Conservation (phyloP, 768 basidiomycete species). For the Cyathus striatus region DNA sequence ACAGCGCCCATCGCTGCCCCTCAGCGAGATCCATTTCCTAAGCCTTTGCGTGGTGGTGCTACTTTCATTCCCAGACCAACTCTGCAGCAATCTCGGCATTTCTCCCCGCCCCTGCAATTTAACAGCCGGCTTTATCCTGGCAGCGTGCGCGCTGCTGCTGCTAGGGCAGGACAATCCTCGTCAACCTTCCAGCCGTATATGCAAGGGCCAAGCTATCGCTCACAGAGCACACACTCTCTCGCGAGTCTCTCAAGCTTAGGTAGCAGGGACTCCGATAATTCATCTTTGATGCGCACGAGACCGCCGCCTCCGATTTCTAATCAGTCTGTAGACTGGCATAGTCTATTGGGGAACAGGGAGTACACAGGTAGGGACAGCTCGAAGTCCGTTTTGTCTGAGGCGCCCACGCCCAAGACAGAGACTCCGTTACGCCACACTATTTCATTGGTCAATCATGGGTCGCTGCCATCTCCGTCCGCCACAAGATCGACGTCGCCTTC, state of each 20-base stretch:
- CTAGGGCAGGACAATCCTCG: conserved; percentile 3
- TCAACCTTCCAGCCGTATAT: not conserved
- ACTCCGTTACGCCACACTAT: not conserved
- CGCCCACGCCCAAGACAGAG: conserved; percentile 6
- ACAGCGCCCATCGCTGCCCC: too few relatives aligned
- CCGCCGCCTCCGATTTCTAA: not conserved
- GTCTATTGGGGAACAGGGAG: conserved; percentile 6
- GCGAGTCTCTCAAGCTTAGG: not conserved
- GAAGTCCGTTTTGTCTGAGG: conserved; percentile 4
- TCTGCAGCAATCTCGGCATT: too few relatives aligned
- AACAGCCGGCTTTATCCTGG: conserved; percentile 20
- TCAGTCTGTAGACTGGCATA: conserved; percentile 11
- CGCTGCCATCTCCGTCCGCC: conserved; percentile 6
- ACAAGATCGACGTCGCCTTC: conserved; percentile 5
- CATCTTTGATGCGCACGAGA: too few relatives aligned
- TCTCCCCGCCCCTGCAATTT: conserved; percentile 8
- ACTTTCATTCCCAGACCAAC: too few relatives aligned
- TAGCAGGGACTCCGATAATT: too few relatives aligned
- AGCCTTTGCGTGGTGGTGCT: too few relatives aligned
- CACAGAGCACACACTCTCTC: not conserved
- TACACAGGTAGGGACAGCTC: not conserved
- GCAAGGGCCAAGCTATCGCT: not conserved
- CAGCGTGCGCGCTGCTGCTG: conserved; percentile 15
- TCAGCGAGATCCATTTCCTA: too few relatives aligned
- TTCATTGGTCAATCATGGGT: not conserved